Base-by-base conservation (phyloP, 768 basidiomycete species). In the Kondoa malvinella region DNA sequence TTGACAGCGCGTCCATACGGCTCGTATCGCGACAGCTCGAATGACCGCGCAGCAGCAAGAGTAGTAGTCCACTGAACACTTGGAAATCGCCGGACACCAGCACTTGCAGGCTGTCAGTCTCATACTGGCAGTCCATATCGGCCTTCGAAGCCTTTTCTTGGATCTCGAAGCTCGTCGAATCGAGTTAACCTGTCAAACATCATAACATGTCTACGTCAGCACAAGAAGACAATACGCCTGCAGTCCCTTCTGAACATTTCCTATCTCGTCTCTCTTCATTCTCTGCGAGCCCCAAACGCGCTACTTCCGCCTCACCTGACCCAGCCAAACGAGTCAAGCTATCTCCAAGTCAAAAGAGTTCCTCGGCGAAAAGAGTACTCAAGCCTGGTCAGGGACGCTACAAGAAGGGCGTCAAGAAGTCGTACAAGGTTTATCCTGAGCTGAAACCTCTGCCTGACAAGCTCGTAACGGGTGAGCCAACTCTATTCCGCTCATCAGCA, bases 391-490 rank as follows among this genome's bases (percentile, higher is more conserved):
- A 63, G 31, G 61, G 61, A 12, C 27, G 61, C 3, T 63, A 31
- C 61, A 63, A 63, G 61, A 63, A 63, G 61, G 61, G 61, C 27
- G 30, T 12, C 8, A 63, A 63, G 61, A 32, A 30, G 27, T 3
- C 30, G 16, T 63, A 63, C 32, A 16, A 27, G 15, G 3, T 17
- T 12, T 63, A 63, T 33, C 29, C 26, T 63, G 26, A 32, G 29
- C 30, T 63, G 3, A 16, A 63, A 29, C 61, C 61, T 3, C 61
- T 63, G 15, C 61, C 61, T 3, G 61, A 63, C 15, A 27, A 32
- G 40, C 21, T 50, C 8, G 40, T 21, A 50, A 50, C 40, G 40
- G 40, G 40, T 50, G 8, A 50, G 40, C 21, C 12, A 50, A 21
- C 40, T n/a, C 8, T 50, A 50, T 50, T 50, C 40, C 40, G 8